Percentiles rank a stretch among this genome's conserved stretches.
Conservation (phyloP, 345 rosid genomes). For the Trapa incisa region DNA sequence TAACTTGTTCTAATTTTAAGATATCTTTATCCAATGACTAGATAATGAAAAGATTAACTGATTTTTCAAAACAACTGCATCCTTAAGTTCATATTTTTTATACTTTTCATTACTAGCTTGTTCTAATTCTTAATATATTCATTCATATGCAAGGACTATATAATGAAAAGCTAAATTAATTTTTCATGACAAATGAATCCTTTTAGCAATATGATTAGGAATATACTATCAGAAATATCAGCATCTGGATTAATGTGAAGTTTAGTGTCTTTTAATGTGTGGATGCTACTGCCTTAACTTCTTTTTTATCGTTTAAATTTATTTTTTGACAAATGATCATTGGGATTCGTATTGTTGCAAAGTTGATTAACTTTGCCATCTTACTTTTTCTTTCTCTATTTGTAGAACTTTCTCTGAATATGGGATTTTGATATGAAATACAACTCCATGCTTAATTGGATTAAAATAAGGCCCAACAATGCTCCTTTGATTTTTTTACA, state of each 20-base stretch:
- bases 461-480: neutral
- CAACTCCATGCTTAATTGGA: neutral
- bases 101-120: neutral
- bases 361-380: neutral
- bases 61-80: neutral
- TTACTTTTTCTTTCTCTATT: neutral
- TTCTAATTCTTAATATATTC: neutral
- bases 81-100: too few species aligned
- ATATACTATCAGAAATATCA: neutral
- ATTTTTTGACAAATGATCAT: neutral
- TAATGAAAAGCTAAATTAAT: neutral
- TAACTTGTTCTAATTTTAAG: neutral
- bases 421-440: neutral
- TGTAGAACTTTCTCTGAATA: neutral
- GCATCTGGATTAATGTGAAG: neutral
- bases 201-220: neutral
- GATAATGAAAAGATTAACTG: neutral
- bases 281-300: neutral
- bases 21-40: neutral
- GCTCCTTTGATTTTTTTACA: conserved; percentile 1
- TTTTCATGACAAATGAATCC: neutral
- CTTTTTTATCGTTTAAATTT: neutral
- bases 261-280: neutral
- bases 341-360: neutral
- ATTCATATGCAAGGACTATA: neutral